A percentile compares a stretch with the other conserved stretches of the same genome.
These are phyloP conservation scores for Eucalyptus lansdowneana DNA, from an alignment of 345 rosid species.

Conservation along the genomic window DNA sequence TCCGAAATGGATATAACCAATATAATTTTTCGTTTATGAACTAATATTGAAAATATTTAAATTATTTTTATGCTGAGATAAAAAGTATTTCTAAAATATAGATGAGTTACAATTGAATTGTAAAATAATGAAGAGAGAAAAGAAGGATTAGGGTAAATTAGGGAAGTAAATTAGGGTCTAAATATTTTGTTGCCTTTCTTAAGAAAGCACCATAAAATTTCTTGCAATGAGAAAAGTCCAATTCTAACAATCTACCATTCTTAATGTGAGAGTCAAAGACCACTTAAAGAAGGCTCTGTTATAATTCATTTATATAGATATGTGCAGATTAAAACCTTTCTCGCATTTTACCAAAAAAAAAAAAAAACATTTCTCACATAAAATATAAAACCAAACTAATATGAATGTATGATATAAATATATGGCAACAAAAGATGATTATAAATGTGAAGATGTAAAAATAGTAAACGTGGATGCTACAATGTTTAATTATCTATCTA, in stretches of 20 bases:
- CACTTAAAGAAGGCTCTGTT: background rate
- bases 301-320: background rate
- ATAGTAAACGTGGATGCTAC: background rate
- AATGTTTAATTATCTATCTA: background rate
- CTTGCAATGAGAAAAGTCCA: background rate
- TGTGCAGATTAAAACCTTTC: background rate
- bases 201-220: background rate
- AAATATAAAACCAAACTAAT: background rate
- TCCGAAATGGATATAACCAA: background rate
- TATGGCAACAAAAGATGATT: background rate
- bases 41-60: background rate
- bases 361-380: background rate
- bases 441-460: background rate
- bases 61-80: background rate
- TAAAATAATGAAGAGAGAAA: background rate
- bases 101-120: background rate
- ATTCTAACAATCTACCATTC: background rate
- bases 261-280: background rate
- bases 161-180: background rate
- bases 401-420: background rate
- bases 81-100: background rate
- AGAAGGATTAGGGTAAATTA: background rate
- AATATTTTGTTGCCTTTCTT: background rate
- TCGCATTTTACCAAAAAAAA: too few species aligned
- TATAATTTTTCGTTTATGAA: background rate